A percentile compares a stretch with the other conserved stretches of the same genome.
Conservation (phyloP, 2,329 filamentous ascomycete genomes). For the Ceratocystis alfenasii region DNA sequence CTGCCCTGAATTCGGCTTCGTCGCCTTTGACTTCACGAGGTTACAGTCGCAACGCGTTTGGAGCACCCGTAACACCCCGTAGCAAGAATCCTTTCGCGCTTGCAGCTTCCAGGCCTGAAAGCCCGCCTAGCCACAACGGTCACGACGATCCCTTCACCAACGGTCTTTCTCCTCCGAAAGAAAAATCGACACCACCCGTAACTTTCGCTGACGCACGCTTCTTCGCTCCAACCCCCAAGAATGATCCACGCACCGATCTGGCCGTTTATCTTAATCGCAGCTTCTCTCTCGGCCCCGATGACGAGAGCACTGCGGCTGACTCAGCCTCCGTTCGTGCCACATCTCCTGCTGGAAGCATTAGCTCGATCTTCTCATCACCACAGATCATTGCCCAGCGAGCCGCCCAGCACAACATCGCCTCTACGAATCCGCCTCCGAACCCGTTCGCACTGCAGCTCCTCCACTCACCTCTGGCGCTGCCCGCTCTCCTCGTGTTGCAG, state of each 20-base stretch:
- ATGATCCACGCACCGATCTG: conserved; percentile 31
- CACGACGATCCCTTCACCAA: conserved; percentile 4
- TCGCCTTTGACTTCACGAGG: neutral
- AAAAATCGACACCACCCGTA: conserved; percentile 21
- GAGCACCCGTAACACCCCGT: neutral
- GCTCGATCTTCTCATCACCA: conserved; percentile 19
- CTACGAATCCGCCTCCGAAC: neutral
- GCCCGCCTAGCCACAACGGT: neutral
- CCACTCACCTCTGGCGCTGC: conserved; percentile 20
- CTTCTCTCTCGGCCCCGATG: conserved; percentile 28
- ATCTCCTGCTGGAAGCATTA: conserved; percentile 15
- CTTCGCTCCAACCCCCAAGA: conserved; percentile 29
- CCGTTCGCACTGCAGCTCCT: conserved; percentile 19
- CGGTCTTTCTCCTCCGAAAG: neutral
- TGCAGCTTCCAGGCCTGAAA: conserved; percentile 2
- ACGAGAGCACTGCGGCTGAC: neutral
- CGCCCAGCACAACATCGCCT: conserved; percentile 1
- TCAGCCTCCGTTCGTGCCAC: conserved; percentile 1
- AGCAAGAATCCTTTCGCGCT: conserved; percentile 5
- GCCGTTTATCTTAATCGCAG: conserved; percentile 31
- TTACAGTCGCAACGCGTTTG: neutral
- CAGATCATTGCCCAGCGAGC: conserved; percentile 16
- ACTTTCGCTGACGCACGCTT: conserved; percentile 46
- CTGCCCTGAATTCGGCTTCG: neutral
- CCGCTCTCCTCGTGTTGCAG: conserved; percentile 13